phyloP scores from a whole-genome alignment of 768 basidiomycete genomes.

The Calocybe gangraenosa region DNA sequence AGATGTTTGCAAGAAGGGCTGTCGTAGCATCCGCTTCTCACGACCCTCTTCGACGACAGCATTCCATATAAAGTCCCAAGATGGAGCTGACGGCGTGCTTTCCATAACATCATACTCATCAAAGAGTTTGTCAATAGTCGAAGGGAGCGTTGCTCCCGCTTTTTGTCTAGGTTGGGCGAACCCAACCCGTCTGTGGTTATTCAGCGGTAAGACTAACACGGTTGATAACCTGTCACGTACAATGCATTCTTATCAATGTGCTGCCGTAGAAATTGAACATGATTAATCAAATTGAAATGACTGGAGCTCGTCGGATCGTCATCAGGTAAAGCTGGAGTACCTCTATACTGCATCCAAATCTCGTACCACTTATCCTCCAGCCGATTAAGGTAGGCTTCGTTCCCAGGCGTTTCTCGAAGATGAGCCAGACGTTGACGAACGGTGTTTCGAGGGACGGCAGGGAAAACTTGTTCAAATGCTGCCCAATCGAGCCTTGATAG shows the following conservation, averaged over 20 bases:
- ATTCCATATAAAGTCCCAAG: constrained; percentile 77
- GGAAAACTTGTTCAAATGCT: constrained; percentile 77
- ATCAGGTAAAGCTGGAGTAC: constrained; percentile 66
- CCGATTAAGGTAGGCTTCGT: constrained; percentile 71
- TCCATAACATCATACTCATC: constrained; percentile 49
- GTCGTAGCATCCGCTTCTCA: constrained; percentile 60
- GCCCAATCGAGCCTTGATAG: constrained; percentile 61
- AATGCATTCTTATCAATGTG: constrained; percentile 84
- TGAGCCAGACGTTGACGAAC: constrained; percentile 65
- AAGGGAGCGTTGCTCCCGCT: constrained; percentile 32
- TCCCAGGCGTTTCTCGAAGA: constrained; percentile 57
- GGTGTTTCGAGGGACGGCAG: constrained; percentile 65
- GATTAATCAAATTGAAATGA: constrained; percentile 78
- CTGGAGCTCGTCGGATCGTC: constrained; percentile 59
- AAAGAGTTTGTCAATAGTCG: constrained; percentile 38
- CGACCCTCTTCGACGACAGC: constrained; percentile 68
- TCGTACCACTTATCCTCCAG: constrained; percentile 81
- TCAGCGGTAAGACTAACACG: constrained; percentile 6
- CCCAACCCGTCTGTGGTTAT: constrained; percentile 54
- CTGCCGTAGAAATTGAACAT: constrained; percentile 74
- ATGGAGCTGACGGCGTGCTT: constrained; percentile 32
- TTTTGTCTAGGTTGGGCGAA: constrained; percentile 43
- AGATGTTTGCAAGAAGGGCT: constrained; percentile 45
- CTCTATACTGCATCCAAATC: constrained; percentile 70
- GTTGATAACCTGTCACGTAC: constrained; percentile 44